Base-by-base conservation (phyloP, 2,329 filamentous ascomycete species). In the Sordariomycetes sp. region DNA sequence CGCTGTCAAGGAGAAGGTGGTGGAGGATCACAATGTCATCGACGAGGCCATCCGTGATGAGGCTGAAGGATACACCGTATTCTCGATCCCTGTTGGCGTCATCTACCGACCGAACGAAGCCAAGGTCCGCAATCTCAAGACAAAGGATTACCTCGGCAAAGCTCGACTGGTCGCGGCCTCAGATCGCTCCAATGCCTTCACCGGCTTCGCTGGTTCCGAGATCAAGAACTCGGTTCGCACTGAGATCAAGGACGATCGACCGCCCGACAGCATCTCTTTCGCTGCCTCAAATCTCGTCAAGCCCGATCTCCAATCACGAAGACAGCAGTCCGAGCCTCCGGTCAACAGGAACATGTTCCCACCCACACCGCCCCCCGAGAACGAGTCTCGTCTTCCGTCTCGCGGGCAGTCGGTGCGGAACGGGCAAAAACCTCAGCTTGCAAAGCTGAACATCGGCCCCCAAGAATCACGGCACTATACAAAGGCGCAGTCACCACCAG, bases 21-120 rank as follows among this genome's bases (percentile, higher is more conserved):
- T 94, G 2, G 82, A 90, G 35, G 90, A 96, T 48, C 92, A 98
- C 62, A 86, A 94, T 54, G 92, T 98, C 42, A 98, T 98, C 45
- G 88, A 98, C 50, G 92, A 98, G 59, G 92, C 92, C 5, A 96
- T 98, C 45, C 70, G 75, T 35, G 92, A 96, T 55, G 79, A 88
- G 50, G 92, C 92, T 39, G 87, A 94, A 84, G 92, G 90, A 30
- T 98, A 98, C 54, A 96, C 92, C 1, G 92, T 98, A 27, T 98
- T 98, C 63, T 96, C 88, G 0, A 96, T 96, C 34, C 92, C 92
- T 1, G 88, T 96, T 10, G 92, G 92, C 17, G 85, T 95, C 21
- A 75, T 98, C 12, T 98, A 96, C 60, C 73, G 92, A 38, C 92
- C 92, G 16, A 96, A 95, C 54, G 88, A 94, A 50, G 88, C 92